Evolutionary conservation across 768 basidiomycete species (phyloP), one percentile per base, ranked within the genome.

Genomic region (Chalciporus chontae): DNA sequence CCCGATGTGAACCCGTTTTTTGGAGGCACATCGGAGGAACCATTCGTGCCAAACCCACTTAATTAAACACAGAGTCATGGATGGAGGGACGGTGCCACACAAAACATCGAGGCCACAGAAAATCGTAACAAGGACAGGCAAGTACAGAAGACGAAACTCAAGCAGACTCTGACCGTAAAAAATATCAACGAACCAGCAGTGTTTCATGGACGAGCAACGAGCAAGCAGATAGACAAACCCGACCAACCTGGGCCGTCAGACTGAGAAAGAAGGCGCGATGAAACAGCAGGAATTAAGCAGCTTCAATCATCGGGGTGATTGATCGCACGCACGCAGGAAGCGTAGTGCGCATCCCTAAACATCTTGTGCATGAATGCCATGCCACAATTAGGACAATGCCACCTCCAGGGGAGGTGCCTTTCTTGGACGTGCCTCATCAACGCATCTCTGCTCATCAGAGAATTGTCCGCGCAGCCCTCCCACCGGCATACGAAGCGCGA

Each of bases 341-440:
- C 34, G 32, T 54, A 31, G 40, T 66, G 64, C 11, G 27, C 18
- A 13, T 67, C 52, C 45, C 64, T 65, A 40, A 23, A 39, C 14
- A n/a, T 8, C 47, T 55, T 50, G 8, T 48, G 38, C 1, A 19
- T 5, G 55, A 65, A 66, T 10, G 31, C 47, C 9, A 42, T 10
- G 11, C 64, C 64, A 11, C 64, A 66, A 21, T 40, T 53, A 9
- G 55, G 52, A 43, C 64, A 66, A 27, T 49, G 19, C 61, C 63
- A 66, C 46, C 15, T 56, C 64, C 64, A 66, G 15, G 18, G 27
- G 4, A 66, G 15, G 23, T 66, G 64, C 21, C 5, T 58, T 45
- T 67, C 65, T 37, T 58, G 62, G 7, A 66, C 53, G 19, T 66
- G 64, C 27, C 14, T 56, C 60, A 60, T 40, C 52, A 66, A 21